These are phyloP conservation scores for Hyaloscypha hepaticicola DNA, from an alignment of 495 filamentous ascomycete genomes.

Conservation along the genomic window DNA sequence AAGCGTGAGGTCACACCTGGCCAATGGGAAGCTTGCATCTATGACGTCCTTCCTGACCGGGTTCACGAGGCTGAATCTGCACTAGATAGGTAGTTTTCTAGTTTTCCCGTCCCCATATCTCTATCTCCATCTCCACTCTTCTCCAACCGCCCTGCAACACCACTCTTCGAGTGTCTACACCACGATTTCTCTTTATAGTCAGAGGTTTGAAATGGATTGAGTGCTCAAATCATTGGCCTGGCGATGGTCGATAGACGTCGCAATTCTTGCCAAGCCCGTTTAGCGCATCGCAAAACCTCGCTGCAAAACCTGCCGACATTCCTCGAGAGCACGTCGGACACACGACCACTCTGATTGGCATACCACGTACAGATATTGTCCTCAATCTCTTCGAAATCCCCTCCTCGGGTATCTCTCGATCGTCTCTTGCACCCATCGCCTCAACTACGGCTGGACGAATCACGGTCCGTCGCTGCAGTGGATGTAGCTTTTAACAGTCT, in stretches of 20 bases:
- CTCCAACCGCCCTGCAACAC: background rate
- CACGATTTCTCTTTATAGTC: background rate
- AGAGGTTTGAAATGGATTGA: background rate
- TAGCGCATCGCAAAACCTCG: background rate
- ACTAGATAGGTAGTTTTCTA: too few species aligned
- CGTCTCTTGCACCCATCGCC: background rate
- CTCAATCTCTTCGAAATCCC: too few species aligned
- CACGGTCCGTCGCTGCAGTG: background rate
- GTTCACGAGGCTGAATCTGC: background rate
- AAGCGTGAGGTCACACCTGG: background rate
- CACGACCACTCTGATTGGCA: background rate
- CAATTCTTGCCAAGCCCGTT: background rate
- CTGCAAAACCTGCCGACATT: background rate
- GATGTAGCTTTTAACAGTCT: background rate
- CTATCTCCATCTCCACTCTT: background rate
- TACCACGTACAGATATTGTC: too few species aligned
- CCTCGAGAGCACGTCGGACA: background rate
- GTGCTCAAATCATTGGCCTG: background rate
- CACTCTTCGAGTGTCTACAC: background rate
- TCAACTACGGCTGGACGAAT: background rate
- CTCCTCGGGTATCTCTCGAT: background rate
- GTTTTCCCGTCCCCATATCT: too few species aligned
- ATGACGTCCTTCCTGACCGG: background rate
- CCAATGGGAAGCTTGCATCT: conserved; percentile 2
- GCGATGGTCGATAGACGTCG: background rate